Evolutionary conservation across 345 rosid genomes (phyloP), one percentile per base, ranked within the genome.

Genomic region (Alliaria petiolata): DNA sequence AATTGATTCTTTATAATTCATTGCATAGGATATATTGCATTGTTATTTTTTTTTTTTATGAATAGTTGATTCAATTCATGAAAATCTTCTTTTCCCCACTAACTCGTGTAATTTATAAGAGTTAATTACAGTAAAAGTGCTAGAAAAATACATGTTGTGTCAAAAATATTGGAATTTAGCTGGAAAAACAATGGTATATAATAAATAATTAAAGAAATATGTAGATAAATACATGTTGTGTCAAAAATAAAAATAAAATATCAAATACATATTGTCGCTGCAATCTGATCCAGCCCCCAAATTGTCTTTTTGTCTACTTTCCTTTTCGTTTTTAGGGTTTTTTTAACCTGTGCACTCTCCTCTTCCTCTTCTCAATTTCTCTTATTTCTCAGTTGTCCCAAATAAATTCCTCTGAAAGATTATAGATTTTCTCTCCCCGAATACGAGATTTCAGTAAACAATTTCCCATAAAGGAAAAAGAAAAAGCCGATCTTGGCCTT

Each of bases 301-400:
- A 72, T 54, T 54, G 65, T 64, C 65, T 43, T 64, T 72, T 22
- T 55, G 40, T 36, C 64, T 45, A 51, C 42, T 71, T 52, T 71
- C 35, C 38, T 52, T 71, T 62, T 62, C 38, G 54, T 31, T 71
- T 70, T 62, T 71, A 62, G 69, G 76, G 69, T 30, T 70, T 71
- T 12, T 69, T 30, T 5, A 28, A 26, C 31, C 59, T 38, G 49
- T 58, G 56, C 49, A 58, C 50, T 54, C 33, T 54, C 52, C 14
- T 15, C 15, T 12, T 67, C 45, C 25, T 22, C 3, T 3, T 22
- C 25, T 40, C 45, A 40, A 40, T 13, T 40, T 39, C 35, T 49
- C 57, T 65, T 9, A 10, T 28, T 55, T 70, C 67, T 60, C 51
- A 70, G 49, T 8, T 28, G 51, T 12, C 30, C 47, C 26, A 39